Base-by-base conservation (phyloP, 306 rosid genomes). In the Nissolia schottii region DNA sequence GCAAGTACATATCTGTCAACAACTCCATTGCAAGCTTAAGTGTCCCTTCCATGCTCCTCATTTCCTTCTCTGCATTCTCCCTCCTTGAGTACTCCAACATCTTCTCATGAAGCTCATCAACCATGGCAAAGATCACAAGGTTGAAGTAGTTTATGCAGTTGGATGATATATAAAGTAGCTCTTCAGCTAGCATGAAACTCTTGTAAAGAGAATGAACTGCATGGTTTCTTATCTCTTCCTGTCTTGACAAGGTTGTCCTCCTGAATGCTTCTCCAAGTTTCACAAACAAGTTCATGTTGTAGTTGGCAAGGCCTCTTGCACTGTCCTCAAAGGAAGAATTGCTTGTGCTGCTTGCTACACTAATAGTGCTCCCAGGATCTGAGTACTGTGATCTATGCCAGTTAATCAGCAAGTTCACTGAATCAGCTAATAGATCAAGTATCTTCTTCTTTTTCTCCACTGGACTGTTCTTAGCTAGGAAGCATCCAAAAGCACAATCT, bases 21-120 rank as follows among this genome's bases (percentile, higher is more conserved):
- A 87, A 75, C 57, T 94, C 96, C 96, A 91, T 71, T 65, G 97
- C 86, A 71, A 81, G 66, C 70, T 85, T 89, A 31, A 94, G 80
- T 15, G 99, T 94, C 57, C 87, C 90, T 84, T 94, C 99, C 97
- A 89, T 94, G 16, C 99, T 77, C 77, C 99, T 86, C 84, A 84
- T 82, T 84, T 94, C 99, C 81, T 76, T 91, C 86, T 91, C 97
- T 4, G 95, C 86, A 13, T 84, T 82, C 9, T 87, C 99, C 70
- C 99, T 86, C 66, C 93, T 83, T 6, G 95, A 94, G 73, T 94
- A 94, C 67, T 94, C 99, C 83, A 94, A 53, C 92, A 91, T 86
- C 79, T 94, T 94, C 71, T 94, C 92, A 45, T 91, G 97, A 48
- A 94, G 81, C 76, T 91, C 97, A 67, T 91, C 99, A 7, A 91